Base-by-base conservation (phyloP, 768 basidiomycete genomes). In the Rossbeevera mucosa region DNA sequence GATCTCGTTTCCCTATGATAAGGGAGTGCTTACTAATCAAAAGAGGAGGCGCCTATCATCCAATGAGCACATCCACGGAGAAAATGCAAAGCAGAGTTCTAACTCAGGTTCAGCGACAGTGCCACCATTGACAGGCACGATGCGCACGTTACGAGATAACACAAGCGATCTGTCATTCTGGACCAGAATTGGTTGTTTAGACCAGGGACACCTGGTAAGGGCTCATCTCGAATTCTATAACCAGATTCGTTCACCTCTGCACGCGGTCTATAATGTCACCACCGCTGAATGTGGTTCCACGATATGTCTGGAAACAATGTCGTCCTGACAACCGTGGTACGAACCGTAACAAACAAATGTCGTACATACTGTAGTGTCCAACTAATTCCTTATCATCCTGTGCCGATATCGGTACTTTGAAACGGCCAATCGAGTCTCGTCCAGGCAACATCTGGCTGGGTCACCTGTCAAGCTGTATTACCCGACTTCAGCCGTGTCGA, bases 21-120 rank as follows among this genome's bases (percentile, higher is more conserved):
- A 59, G 31, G n/a, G 1, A 1, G 0, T 3, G 52, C 52, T 63
- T 58, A 63, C 46, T 64, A 55, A 63, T 52, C 56, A 28, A 1
- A 33, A 55, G 52, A 62, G 61, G 55, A 44, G 36, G 1, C 8
- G 0, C 11, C 41, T 63, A 63, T 63, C 62, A 54, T 50, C 63
- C 62, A 63, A 63, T 63, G 20, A 61, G 29, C n/a, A n/a, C n/a
- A n/a, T n/a, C n/a, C n/a, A n/a, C n/a, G n/a, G n/a, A n/a, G n/a
- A n/a, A 51, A 48, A 51, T 18, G 30, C 9, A 11, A 25, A 20
- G 11, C 6, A 5, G 24, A 18, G 33, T 28, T 24, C 5, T 21
- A 43, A 38, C 24, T 1, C 5, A 31, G 29, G 36, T 31, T 21
- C 6, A 36, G 51, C 41, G 45, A 43, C 33, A 41, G 12, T 31